Conservation (phyloP, 169 alveolate species). For the Plasmodium inui region DNA sequence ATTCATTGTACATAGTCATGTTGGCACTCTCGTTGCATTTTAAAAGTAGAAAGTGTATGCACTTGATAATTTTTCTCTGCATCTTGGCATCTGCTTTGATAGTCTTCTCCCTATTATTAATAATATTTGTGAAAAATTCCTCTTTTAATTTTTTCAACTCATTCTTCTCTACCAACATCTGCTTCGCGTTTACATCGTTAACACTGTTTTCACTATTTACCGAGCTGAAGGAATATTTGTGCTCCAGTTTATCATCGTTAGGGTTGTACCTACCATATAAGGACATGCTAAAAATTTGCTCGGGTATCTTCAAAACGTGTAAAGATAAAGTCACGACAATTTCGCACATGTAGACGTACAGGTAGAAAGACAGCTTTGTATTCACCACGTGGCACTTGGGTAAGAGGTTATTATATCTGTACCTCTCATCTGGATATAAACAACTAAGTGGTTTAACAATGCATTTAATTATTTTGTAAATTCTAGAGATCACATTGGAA, state of each 20-base stretch:
- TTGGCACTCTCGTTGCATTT: slow-evolving; percentile 54
- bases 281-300: slow-evolving; percentile 19
- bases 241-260: slow-evolving; percentile 20
- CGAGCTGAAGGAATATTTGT: neutral
- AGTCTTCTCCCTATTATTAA: slow-evolving; percentile 44
- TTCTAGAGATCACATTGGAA: slow-evolving; percentile 51
- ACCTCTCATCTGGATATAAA: slow-evolving; percentile 72
- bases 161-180: neutral
- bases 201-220: slow-evolving; percentile 8
- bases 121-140: slow-evolving; percentile 25
- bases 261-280: neutral
- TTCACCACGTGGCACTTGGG: slow-evolving; percentile 50
- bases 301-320: slow-evolving; percentile 51
- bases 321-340: slow-evolving; percentile 35
- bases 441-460: slow-evolving; percentile 51
- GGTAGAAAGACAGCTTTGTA: slow-evolving; percentile 45
- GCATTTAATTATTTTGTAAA: slow-evolving; percentile 42
- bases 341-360: slow-evolving; percentile 42
- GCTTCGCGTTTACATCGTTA: neutral
- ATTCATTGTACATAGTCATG: slow-evolving; percentile 48
- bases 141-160: slow-evolving; percentile 35
- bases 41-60: slow-evolving; percentile 49
- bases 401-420: slow-evolving; percentile 28
- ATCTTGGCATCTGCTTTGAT: slow-evolving; percentile 71
- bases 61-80: slow-evolving; percentile 57